Evolutionary conservation across 2,329 filamentous ascomycete species (phyloP), one percentile per base, ranked within the genome.

Genomic region (Colletotrichum sp.): DNA sequence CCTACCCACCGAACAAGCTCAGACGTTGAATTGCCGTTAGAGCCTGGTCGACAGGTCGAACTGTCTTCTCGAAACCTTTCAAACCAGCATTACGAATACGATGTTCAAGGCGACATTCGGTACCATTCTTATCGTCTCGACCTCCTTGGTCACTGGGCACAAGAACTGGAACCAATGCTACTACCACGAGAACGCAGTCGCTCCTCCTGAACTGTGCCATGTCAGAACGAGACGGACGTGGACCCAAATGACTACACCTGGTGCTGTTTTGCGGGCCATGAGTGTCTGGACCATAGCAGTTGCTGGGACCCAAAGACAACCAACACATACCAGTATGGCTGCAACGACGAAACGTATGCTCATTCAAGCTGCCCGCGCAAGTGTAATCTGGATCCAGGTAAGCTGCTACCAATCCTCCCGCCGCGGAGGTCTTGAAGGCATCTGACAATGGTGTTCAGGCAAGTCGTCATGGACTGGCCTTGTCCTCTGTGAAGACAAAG

Each of bases 251-350:
- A 55, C 18, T 14, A 24, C 12, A 38, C 55, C 10, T 72, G 69
- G 73, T 76, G 74, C 55, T 76, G 74, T 10, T 58, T 73, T 43
- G 71, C 74, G 1, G 74, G 74, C 4, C 24, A 76, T 32, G 8
- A 10, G 13, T 76, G 74, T 7, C 34, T 76, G n/a, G 63, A 74
- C 26, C 14, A 69, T 5, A 71, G 9, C 30, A 30, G 56, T 4
- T 76, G 71, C 21, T 76, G 62, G 56, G 52, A 76, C 8, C 56
- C 56, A 0, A 7, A 5, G 0, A 62, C 64, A 3, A 43, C 43
- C 26, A 36, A 69, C 28, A 74, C 74, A 9, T 76, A 76, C 26
- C 70, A 73, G 24, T 76, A 76, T 32, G 74, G 74, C 32, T 76
- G 74, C 13, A 76, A 73, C 4, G 71, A 76, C 21, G 58, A 61